These are phyloP conservation scores for Echeveria elegans DNA, from an alignment of 164 flowering plant genomes.

Conservation along the genomic window DNA sequence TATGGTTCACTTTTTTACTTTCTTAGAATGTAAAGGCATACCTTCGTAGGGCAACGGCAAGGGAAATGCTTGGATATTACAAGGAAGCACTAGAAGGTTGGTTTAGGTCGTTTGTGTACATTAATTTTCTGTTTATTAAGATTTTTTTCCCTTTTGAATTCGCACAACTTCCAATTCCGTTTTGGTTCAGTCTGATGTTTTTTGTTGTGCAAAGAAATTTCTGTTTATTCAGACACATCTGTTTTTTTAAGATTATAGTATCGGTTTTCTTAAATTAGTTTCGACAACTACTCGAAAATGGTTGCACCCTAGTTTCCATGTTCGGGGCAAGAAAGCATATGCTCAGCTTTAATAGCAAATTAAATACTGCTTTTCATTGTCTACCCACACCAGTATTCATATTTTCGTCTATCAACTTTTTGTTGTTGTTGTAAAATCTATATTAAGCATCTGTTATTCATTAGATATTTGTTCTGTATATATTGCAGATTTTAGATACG, in stretches of 20 bases:
- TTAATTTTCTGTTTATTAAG: not conserved
- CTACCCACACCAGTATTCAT: too few species aligned
- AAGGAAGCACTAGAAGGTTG: conserved; percentile 91
- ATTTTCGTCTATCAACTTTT: too few species aligned
- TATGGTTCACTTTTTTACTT: not conserved
- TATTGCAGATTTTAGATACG: conserved; percentile 71
- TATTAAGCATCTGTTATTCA: not conserved
- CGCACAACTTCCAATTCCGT: too few species aligned
- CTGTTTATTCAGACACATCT: not conserved
- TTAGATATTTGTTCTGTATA: not conserved
- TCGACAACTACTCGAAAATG: too few species aligned
- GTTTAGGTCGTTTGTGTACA: not conserved
- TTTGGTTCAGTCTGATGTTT: not conserved
- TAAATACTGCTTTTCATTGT: not conserved
- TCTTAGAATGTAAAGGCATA: conserved; percentile 87
- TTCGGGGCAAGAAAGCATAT: not conserved
- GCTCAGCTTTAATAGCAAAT: not conserved
- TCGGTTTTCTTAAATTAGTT: too few species aligned
- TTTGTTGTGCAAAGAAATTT: too few species aligned
- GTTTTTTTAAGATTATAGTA: too few species aligned
- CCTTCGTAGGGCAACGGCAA: conserved; percentile 87
- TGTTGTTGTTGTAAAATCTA: too few species aligned
- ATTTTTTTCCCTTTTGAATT: too few species aligned
- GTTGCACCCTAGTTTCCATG: not conserved
- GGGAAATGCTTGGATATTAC: conserved; percentile 90